These are phyloP conservation scores for Esteya vermicola DNA, from an alignment of 2,329 filamentous ascomycete genomes.

Conservation along the genomic window DNA sequence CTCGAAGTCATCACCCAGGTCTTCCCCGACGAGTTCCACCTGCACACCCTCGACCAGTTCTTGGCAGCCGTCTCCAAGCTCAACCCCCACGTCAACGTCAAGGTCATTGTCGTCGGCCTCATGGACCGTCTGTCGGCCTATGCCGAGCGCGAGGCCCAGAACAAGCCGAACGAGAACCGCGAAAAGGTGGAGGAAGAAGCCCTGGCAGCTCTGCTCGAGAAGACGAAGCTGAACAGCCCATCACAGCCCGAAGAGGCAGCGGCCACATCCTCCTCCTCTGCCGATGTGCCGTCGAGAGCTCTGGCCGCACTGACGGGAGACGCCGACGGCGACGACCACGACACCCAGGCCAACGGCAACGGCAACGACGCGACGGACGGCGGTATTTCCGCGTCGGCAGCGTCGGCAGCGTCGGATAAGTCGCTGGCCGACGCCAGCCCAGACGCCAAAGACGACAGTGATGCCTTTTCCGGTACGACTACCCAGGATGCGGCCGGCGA, in stretches of 20 bases:
- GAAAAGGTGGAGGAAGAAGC: slow-evolving; percentile 76
- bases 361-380: slow-evolving; percentile 21
- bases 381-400: no score
- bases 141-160: slow-evolving; percentile 73
- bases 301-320: background rate
- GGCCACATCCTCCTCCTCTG: no score
- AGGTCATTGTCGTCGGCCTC: slow-evolving; percentile 91
- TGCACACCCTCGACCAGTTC: slow-evolving; percentile 92
- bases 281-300: no score
- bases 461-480: no score
- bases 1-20: slow-evolving; percentile 98
- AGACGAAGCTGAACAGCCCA: slow-evolving; percentile 47
- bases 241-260: background rate
- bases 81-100: slow-evolving; percentile 94
- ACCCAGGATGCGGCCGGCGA: no score
- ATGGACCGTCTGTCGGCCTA: slow-evolving; percentile 96
- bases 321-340: background rate
- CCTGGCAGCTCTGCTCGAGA: slow-evolving; percentile 62
- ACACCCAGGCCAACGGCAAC: slow-evolving; percentile 9
- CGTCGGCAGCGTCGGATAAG: slow-evolving; percentile 15
- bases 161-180: slow-evolving; percentile 54
- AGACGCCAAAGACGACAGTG: slow-evolving; percentile 33
- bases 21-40: slow-evolving; percentile 95
- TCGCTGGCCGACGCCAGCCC: slow-evolving; percentile 29
- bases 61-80: slow-evolving; percentile 83